These are phyloP conservation scores for Ottelia alismoides DNA, from an alignment of 106 monocot species.

Conservation along the genomic window DNA sequence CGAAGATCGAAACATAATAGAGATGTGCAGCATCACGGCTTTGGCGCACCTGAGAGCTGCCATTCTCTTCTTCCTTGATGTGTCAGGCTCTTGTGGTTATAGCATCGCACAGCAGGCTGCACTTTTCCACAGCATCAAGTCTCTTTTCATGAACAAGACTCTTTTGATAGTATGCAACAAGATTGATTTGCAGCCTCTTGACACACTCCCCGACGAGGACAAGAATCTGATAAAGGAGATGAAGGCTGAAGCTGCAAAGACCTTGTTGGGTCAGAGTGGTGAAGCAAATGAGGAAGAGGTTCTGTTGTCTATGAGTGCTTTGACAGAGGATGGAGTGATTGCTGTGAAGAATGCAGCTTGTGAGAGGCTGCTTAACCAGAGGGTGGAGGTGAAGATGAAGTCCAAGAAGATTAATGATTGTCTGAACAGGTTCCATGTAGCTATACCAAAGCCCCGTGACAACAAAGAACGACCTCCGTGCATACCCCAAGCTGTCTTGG, in stretches of 20 bases:
- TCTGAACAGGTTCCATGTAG: conserved; percentile 92
- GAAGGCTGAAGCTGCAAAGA: conserved; percentile 77
- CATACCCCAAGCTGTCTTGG: conserved; percentile 77
- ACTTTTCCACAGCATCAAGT: conserved; percentile 88
- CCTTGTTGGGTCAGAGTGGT: conserved; percentile 39
- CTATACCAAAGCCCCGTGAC: conserved; percentile 83
- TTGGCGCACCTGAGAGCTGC: conserved; percentile 73
- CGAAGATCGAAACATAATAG: conserved; percentile 93
- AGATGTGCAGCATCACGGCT: conserved; percentile 99
- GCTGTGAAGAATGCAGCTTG: conserved; percentile 92
- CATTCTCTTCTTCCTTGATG: conserved; percentile 85
- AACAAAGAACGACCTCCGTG: conserved; percentile 79
- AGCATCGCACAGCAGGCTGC: conserved; percentile 78
- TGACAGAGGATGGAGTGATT: conserved; percentile 89
- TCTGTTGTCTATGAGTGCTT: conserved; percentile 74
- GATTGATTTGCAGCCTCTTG: conserved; percentile 87
- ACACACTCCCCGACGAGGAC: conserved; percentile 72
- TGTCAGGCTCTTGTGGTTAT: conserved; percentile 95
- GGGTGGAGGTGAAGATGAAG: conserved; percentile 87
- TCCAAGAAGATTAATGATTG: conserved; percentile 86
- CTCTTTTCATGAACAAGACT: conserved; percentile 86
- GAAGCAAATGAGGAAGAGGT: conserved; percentile 53
- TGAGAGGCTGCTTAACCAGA: conserved; percentile 72
- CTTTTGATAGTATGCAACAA: conserved; percentile 90
- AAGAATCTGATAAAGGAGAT: conserved; percentile 80